These are phyloP conservation scores for Syzygium jambos DNA, from an alignment of 345 rosid genomes.

Conservation along the genomic window DNA sequence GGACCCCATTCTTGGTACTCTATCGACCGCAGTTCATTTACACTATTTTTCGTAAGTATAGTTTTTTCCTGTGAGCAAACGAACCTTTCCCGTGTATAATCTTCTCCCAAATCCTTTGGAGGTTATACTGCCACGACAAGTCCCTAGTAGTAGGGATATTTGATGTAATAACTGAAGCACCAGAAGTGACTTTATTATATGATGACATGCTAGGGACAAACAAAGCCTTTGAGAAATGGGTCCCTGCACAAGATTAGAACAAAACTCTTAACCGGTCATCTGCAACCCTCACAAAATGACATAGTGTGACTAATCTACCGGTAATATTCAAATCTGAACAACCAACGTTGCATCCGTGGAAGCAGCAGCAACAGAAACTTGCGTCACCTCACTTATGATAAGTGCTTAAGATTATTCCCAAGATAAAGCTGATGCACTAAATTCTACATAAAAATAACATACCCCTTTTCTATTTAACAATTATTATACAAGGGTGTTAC, in stretches of 20 bases:
- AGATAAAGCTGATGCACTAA: neutral
- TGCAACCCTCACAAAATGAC: neutral
- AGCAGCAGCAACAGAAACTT: neutral
- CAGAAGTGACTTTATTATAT: conserved; percentile 53
- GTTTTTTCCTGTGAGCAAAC: too few species aligned
- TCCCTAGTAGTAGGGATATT: too few species aligned
- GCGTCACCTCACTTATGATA: neutral
- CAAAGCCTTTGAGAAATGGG: conserved; percentile 66
- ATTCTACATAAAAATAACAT: neutral
- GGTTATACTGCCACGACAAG: too few species aligned
- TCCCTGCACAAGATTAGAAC: conserved; percentile 33
- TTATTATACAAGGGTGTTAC: neutral
- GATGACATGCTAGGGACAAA: conserved; percentile 78
- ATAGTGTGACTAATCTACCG: neutral
- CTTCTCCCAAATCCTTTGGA: too few species aligned
- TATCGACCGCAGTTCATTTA: too few species aligned
- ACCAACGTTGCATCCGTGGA: neutral
- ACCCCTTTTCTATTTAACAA: neutral
- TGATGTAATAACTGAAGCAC: too few species aligned
- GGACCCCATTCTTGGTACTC: too few species aligned
- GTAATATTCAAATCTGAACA: neutral
- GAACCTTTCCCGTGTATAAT: too few species aligned
- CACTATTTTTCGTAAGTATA: too few species aligned
- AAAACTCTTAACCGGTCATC: neutral
- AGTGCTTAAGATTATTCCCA: neutral